A percentile compares a stretch with the other conserved stretches of the same genome.
phyloP scores from a whole-genome alignment of 2,329 filamentous ascomycete genomes.

The Sordariomycetes sp. region DNA sequence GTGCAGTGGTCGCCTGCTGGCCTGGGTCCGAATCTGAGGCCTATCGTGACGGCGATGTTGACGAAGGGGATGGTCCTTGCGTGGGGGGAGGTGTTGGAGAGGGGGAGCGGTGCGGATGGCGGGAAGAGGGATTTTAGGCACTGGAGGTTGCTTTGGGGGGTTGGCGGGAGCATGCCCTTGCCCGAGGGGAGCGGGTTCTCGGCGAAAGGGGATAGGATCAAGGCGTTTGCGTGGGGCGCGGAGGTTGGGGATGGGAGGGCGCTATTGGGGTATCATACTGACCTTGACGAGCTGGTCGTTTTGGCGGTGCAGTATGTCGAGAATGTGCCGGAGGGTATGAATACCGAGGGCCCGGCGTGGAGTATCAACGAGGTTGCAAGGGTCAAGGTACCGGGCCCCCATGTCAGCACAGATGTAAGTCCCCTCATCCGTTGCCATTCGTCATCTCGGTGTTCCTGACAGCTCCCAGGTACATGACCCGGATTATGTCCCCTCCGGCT shows the following conservation, averaged over 20 bases:
- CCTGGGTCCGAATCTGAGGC: constrained; percentile 38
- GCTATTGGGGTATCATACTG: constrained; percentile 37
- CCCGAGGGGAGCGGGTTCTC: constrained; percentile 23
- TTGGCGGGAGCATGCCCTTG: constrained; percentile 36
- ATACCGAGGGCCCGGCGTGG: constrained; percentile 22
- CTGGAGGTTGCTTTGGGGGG: constrained; percentile 42
- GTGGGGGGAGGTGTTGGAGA: constrained; percentile 29
- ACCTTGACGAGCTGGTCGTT: constrained; percentile 34
- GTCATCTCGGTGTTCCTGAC: background rate
- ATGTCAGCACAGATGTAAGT: constrained; percentile 15
- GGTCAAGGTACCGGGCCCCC: constrained; percentile 23
- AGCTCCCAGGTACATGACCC: constrained; percentile 20
- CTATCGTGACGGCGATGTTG: constrained; percentile 35
- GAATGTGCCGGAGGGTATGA: constrained; percentile 7
- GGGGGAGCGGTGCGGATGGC: constrained; percentile 10
- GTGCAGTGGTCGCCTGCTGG: constrained; percentile 46
- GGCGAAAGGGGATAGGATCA: constrained; percentile 18
- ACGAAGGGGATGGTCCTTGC: constrained; percentile 34
- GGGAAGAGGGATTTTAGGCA: constrained; percentile 24
- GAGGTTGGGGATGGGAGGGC: constrained; percentile 25
- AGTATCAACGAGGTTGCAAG: constrained; percentile 33
- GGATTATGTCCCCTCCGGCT: constrained; percentile 32
- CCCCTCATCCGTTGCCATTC: background rate
- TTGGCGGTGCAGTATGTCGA: constrained; percentile 29
- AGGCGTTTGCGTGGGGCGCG: constrained; percentile 38